These are phyloP conservation scores for Aspergillus awamori DNA, from an alignment of 2,329 filamentous ascomycete genomes.

Conservation along the genomic window DNA sequence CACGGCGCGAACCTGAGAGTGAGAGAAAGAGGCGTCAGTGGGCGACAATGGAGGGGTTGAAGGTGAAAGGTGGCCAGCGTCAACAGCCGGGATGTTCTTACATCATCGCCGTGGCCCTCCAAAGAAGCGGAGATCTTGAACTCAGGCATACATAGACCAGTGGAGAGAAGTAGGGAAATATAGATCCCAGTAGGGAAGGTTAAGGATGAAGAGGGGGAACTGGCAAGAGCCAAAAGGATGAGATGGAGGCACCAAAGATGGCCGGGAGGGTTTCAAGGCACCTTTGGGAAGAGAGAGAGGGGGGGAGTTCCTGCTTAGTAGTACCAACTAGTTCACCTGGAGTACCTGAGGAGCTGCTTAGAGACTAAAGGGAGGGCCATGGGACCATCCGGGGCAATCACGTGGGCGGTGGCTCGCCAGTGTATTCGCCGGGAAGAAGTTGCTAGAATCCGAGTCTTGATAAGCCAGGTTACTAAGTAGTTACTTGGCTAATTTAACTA, in stretches of 20 bases:
- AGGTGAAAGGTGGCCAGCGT: slow-evolving; percentile 20
- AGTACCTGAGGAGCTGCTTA: slow-evolving; percentile 6
- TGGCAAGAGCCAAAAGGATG: background rate
- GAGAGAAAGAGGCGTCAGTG: slow-evolving; percentile 50
- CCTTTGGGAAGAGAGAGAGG: background rate
- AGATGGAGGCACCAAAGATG: slow-evolving; percentile 5
- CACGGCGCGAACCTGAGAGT: slow-evolving; percentile 77
- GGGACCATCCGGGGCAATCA: slow-evolving; percentile 14
- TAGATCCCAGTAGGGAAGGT: background rate
- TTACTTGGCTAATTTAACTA: background rate
- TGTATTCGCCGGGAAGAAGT: slow-evolving; percentile 10
- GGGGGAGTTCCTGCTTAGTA: slow-evolving; percentile 8
- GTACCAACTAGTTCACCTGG: background rate
- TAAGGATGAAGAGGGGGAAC: background rate
- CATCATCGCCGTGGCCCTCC: slow-evolving; percentile 89
- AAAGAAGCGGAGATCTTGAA: slow-evolving; percentile 94
- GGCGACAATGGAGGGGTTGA: slow-evolving; percentile 20
- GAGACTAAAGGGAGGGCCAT: slow-evolving; percentile 8
- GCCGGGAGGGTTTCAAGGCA: slow-evolving; percentile 7
- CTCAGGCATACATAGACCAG: slow-evolving; percentile 64
- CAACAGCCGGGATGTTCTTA: slow-evolving; percentile 52
- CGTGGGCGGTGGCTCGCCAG: slow-evolving; percentile 20
- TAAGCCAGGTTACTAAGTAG: background rate
- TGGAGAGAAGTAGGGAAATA: background rate
- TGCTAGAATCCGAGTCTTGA: slow-evolving; percentile 17